Conservation (phyloP, 306 rosid species). For the Cicer arietinum region DNA sequence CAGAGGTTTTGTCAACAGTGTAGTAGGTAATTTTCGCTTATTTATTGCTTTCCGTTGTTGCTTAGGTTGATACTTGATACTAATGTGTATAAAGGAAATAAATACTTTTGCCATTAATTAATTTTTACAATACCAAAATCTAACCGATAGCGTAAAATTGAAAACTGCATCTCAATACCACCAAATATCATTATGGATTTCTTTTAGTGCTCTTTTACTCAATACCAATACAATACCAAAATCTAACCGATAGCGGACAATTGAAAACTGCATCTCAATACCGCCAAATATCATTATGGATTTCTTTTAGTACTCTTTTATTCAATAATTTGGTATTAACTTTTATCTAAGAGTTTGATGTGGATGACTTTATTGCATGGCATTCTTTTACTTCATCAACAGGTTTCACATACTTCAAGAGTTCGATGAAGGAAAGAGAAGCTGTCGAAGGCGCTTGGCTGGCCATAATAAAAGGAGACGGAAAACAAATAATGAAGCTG, state of each 20-base stretch:
- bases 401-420: conserved; percentile 61
- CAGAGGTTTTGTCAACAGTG: conserved; percentile 98
- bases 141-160: not conserved
- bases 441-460: conserved; percentile 62
- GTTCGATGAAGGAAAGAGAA: conserved; percentile 64
- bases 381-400: conserved; percentile 26
- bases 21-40: conserved; percentile 68
- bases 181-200: not conserved
- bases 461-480: conserved; percentile 63
- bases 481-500: conserved; percentile 52
- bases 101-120: not conserved
- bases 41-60: conserved; percentile 22
- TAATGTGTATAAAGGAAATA: conserved; percentile 13
- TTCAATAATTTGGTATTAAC: not conserved
- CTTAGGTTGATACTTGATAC: conserved; percentile 17
- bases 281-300: not conserved
- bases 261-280: conserved; percentile 30
- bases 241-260: not conserved
- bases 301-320: not conserved
- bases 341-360: not conserved
- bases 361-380: conserved; percentile 18
- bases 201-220: too few species aligned
- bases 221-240: not conserved
- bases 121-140: not conserved
- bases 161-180: conserved; percentile 13